Evolutionary conservation across 495 filamentous ascomycete genomes (phyloP).

Genomic region (Schizothecium vesticola): DNA sequence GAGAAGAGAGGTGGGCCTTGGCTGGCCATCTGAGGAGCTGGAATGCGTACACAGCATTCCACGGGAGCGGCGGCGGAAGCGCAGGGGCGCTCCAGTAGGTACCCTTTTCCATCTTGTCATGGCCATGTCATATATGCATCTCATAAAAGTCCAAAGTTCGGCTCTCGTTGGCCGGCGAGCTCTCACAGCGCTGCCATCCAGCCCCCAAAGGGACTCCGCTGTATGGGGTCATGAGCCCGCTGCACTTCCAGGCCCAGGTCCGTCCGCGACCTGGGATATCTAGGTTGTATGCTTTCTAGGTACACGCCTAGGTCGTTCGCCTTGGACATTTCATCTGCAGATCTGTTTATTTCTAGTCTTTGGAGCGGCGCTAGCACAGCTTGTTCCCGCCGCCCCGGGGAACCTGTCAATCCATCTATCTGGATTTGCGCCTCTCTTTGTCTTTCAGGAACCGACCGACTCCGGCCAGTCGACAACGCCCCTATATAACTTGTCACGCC

Average conservation of each 20-base stretch:
- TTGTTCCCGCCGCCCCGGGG: conserved; percentile 1
- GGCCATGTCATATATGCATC: neutral
- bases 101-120: neutral
- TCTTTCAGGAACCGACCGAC: conserved; percentile 4
- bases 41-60: neutral
- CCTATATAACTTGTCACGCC: conserved; percentile 6
- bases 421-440: conserved; percentile 3
- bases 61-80: neutral
- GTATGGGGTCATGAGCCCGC: conserved; percentile 15
- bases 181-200: neutral
- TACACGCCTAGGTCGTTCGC: neutral
- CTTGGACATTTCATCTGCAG: neutral
- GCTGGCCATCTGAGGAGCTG: neutral
- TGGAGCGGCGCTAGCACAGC: conserved; percentile 6
- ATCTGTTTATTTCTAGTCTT: conserved; percentile 8
- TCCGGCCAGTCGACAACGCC: neutral
- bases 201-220: conserved; percentile 6
- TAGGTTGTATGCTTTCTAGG: neutral
- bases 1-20: neutral
- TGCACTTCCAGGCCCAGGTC: neutral
- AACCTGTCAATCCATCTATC: conserved; percentile 1
- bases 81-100: neutral
- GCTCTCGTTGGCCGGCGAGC: neutral
- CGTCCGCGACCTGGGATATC: conserved; percentile 7
- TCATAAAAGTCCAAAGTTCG: neutral